These are phyloP conservation scores for Ploettnerulaceae sp. DNA, from an alignment of 2,329 filamentous ascomycete species.

Conservation along the genomic window DNA sequence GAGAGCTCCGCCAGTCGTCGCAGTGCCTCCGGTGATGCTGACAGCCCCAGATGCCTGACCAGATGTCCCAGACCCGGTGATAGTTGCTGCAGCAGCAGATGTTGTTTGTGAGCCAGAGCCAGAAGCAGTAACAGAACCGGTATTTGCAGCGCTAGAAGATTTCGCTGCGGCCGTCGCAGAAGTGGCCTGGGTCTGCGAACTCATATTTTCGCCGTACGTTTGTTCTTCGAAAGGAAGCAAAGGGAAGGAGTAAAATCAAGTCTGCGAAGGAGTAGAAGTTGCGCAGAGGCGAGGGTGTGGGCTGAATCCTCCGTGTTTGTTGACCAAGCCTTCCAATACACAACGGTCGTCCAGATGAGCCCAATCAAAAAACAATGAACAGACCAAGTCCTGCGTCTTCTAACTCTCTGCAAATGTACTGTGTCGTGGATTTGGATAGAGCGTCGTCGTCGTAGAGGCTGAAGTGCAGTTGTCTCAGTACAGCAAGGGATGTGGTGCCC, in stretches of 20 bases:
- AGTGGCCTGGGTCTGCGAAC: slow-evolving; percentile 21
- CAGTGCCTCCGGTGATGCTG: slow-evolving; percentile 16
- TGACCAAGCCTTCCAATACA: background rate
- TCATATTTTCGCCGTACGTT: background rate
- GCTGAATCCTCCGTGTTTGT: slow-evolving; percentile 2
- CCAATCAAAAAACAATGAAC: too few species aligned
- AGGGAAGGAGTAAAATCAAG: slow-evolving; percentile 14
- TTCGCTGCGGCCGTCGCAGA: slow-evolving; percentile 22
- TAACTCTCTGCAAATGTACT: background rate
- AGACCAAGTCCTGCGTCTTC: background rate
- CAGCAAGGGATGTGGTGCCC: too few species aligned
- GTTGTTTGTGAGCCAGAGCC: slow-evolving; percentile 3
- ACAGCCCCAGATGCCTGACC: slow-evolving; percentile 9
- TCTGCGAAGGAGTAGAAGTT: slow-evolving; percentile 10
- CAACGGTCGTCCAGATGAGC: background rate
- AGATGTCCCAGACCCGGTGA: slow-evolving; percentile 18
- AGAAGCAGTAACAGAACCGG: slow-evolving; percentile 11
- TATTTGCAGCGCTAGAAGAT: slow-evolving; percentile 16
- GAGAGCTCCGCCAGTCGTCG: slow-evolving; percentile 11
- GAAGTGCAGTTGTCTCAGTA: too few species aligned
- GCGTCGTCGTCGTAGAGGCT: too few species aligned
- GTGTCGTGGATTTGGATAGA: too few species aligned
- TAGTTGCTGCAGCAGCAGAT: slow-evolving; percentile 7
- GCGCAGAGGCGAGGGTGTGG: slow-evolving; percentile 3
- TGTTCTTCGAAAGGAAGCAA: background rate